Base-by-base conservation (phyloP, 306 rosid genomes). In the Dryas alaskensis region DNA sequence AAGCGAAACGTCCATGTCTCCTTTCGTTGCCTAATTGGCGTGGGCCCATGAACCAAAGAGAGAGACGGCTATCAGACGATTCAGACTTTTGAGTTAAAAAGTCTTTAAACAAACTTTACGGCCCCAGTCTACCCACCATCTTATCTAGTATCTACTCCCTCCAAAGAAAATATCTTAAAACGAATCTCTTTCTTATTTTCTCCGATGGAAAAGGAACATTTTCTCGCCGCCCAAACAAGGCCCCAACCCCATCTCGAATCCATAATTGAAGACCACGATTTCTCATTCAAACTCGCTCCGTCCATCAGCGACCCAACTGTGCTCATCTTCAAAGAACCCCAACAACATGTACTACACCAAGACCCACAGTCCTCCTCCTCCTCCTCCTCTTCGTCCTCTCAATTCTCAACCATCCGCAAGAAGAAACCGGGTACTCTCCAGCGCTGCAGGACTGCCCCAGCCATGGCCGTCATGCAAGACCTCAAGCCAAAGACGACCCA, bases 371-470 rank as follows among this genome's bases (percentile, higher is more conserved):
- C 86, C 49, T 80, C 86, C 2, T 19, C 86, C 52, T 77, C 64
- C 22, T 68, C 57, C 17, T 9, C 78, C 10, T 6, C 60, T 4
- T 9, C 76, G 8, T 6, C 61, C 4, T 12, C 77, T 5, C 78
- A 59, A 10, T 43, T 19, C 25, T 54, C 45, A 25, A 27, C 66
- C 51, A 58, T 67, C 73, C 81, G 52, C n/a, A 79, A 72, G 75
- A 86, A 78, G 65, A 87, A 76, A 53, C 74, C 68, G 9, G 57
- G 53, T 25, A 47, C 53, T 10, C 91, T 92, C 22, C 80, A 75
- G 13, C 92, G 97, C 19, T 86, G 91, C 81, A 87, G 81, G 68
- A 89, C 97, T 10, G 97, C 97, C 8, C 97, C 97, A 0, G 95
- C 97, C 77, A 76, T 91, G 86, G 67, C 84, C 0, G 60, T 71